phyloP scores from a whole-genome alignment of 1,139 yeast species.

The Geotrichum restrictum region DNA sequence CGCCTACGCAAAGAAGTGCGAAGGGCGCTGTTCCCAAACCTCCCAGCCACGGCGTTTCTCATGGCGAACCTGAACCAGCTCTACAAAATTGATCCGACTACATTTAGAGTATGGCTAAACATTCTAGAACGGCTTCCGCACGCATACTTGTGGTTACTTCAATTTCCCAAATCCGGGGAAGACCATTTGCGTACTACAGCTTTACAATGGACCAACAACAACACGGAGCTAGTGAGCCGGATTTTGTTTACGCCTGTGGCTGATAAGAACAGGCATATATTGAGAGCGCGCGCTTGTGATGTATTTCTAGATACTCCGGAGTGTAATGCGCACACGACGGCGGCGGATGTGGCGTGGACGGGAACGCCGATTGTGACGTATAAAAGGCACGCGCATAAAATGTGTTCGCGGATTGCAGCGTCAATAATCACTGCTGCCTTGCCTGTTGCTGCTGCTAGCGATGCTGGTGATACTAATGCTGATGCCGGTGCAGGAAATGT shows the following conservation, averaged over 20 bases:
- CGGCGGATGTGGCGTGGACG: constrained; percentile 39
- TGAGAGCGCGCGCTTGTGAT: constrained; percentile 37
- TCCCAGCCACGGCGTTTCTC: constrained; percentile 32
- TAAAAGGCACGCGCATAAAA: constrained; percentile 35
- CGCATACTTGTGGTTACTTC: constrained; percentile 37
- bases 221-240: constrained; percentile 23
- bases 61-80: constrained; percentile 39
- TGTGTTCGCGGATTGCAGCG: constrained; percentile 38
- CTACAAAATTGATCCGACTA: constrained; percentile 38
- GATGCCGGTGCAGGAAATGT: too few species aligned
- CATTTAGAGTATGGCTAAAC: constrained; percentile 34
- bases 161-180: constrained; percentile 37
- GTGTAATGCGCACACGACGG: constrained; percentile 41
- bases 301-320: constrained; percentile 39
- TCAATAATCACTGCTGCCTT: constrained; percentile 33
- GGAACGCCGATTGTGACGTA: constrained; percentile 38
- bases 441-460: constrained; percentile 21
- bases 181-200: constrained; percentile 31
- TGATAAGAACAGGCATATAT: constrained; percentile 35
- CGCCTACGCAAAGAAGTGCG: constrained; percentile 30
- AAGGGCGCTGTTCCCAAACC: constrained; percentile 31
- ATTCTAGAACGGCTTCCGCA: constrained; percentile 33
- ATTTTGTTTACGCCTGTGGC: constrained; percentile 39
- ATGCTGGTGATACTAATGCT: constrained; percentile 23
- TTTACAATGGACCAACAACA: constrained; percentile 29